These are phyloP conservation scores for Penicillium cinerascens DNA, from an alignment of 495 filamentous ascomycete genomes.

Conservation along the genomic window DNA sequence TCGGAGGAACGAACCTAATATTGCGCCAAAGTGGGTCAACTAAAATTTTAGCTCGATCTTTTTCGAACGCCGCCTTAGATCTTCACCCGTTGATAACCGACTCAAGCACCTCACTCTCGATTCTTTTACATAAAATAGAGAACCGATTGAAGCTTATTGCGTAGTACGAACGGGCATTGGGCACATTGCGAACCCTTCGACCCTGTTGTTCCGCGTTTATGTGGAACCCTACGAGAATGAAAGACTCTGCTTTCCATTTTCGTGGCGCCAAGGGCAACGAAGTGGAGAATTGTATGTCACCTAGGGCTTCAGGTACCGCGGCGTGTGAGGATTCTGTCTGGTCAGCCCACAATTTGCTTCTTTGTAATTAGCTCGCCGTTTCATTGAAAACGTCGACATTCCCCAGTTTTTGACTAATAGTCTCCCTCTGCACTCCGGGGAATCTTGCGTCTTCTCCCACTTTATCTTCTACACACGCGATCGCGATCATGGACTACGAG, in stretches of 20 bases:
- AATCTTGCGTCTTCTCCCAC: neutral
- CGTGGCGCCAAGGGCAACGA: neutral
- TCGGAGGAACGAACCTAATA: neutral
- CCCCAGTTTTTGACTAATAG: neutral
- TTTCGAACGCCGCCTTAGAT: neutral
- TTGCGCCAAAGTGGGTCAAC: neutral
- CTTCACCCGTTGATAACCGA: neutral
- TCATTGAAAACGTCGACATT: neutral
- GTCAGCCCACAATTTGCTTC: neutral
- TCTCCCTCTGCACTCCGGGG: neutral
- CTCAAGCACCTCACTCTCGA: neutral
- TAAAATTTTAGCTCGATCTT: neutral
- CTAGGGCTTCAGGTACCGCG: neutral
- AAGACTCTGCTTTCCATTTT: neutral
- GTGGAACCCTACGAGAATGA: neutral
- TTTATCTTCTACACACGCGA: neutral
- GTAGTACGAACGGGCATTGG: neutral
- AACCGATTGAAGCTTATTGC: neutral
- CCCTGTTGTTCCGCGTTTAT: neutral
- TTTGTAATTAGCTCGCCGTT: neutral
- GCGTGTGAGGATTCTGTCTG: neutral
- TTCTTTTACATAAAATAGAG: neutral
- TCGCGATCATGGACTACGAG: neutral
- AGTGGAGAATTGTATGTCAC: neutral
- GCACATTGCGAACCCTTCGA: neutral